These are phyloP conservation scores for Carpinus viminea DNA, from an alignment of 306 rosid species.

Conservation along the genomic window DNA sequence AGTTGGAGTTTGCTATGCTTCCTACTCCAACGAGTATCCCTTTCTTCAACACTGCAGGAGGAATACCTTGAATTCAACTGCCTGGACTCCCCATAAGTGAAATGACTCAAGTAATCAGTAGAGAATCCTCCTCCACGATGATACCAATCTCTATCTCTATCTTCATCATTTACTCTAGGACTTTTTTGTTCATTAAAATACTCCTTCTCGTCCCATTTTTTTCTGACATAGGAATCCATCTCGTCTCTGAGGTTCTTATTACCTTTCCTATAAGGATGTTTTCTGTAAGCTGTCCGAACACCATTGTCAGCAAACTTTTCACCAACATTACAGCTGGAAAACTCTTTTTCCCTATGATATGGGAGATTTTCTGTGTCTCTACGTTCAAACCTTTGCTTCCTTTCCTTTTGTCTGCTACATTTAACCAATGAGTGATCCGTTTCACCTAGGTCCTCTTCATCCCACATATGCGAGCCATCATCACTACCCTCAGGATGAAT, in stretches of 20 bases:
- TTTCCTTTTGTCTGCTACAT: constrained; percentile 35
- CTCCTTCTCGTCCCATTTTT: constrained; percentile 32
- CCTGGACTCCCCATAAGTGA: constrained; percentile 41
- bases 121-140: constrained; percentile 25
- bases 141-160: constrained; percentile 35
- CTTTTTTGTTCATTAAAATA: constrained; percentile 30
- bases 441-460: constrained; percentile 35
- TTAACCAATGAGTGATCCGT: constrained; percentile 32
- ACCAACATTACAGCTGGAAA: constrained; percentile 32
- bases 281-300: constrained; percentile 14
- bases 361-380: constrained; percentile 36
- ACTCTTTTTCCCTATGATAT: constrained; percentile 38
- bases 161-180: constrained; percentile 29
- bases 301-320: constrained; percentile 37
- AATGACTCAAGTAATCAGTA: constrained; percentile 34
- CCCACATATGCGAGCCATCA: constrained; percentile 29
- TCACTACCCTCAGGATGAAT: constrained; percentile 23
- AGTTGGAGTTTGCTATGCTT: constrained; percentile 29
- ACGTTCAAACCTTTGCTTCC: constrained; percentile 26
- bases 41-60: constrained; percentile 29
- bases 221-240: constrained; percentile 30
- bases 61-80: constrained; percentile 39
- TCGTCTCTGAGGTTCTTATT: constrained; percentile 31
- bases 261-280: constrained; percentile 29
- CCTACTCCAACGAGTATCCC: constrained; percentile 36